A percentile compares a stretch with the other conserved stretches of the same genome.
phyloP scores from a whole-genome alignment of 345 rosid genomes.

The Excoecaria agallocha region DNA sequence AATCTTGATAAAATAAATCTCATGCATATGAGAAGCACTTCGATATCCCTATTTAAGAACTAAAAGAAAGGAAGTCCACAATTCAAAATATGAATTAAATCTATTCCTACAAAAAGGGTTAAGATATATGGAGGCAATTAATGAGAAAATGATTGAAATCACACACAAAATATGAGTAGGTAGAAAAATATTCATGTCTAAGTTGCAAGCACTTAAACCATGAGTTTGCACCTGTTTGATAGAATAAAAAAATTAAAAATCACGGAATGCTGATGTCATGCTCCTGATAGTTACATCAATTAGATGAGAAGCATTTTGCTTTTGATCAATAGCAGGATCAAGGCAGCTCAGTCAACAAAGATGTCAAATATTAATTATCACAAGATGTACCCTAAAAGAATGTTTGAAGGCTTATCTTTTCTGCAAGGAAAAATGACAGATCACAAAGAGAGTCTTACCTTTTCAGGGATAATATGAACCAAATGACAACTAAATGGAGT shows the following conservation, averaged over 20 bases:
- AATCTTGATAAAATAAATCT: slow-evolving; percentile 1
- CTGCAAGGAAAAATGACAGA: neutral
- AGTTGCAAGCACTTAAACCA: neutral
- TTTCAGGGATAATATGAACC: neutral
- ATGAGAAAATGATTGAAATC: slow-evolving; percentile 2
- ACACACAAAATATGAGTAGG: neutral
- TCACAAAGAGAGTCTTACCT: neutral
- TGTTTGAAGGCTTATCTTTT: neutral
- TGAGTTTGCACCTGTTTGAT: neutral
- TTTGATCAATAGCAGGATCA: neutral
- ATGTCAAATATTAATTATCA: neutral
- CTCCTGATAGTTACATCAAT: neutral
- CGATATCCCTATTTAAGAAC: neutral
- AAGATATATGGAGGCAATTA: neutral
- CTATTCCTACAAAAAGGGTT: neutral
- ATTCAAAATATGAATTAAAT: neutral
- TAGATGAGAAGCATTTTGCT: neutral
- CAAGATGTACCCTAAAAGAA: neutral
- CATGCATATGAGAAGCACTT: neutral
- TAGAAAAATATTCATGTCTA: slow-evolving; percentile 4
- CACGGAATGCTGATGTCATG: neutral
- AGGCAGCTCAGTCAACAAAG: neutral
- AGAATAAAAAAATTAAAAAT: neutral
- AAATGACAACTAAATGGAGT: neutral
- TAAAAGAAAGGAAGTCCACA: neutral